Conservation (phyloP, 1,284 basidiomycete species). For the Cutaneotrichosporon curvatum region DNA sequence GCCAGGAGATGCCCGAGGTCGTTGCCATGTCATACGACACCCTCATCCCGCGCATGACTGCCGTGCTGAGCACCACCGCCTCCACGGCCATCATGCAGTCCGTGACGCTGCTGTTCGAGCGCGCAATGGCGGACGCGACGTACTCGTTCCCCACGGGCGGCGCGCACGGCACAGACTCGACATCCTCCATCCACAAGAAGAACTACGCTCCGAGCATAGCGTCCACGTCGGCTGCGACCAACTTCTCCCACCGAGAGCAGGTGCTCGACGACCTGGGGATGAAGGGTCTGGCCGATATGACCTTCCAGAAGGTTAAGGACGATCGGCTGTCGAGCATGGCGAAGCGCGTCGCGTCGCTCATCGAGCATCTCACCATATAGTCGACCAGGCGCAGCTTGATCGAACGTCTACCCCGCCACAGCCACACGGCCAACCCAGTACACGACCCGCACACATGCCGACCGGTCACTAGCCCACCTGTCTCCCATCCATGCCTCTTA, state of each 20-base stretch:
- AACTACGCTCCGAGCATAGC: conserved; percentile 17
- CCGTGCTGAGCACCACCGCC: conserved; percentile 65
- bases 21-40: conserved; percentile 72
- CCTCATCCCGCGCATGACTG: conserved; percentile 68
- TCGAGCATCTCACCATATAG: conserved; percentile 32
- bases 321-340: conserved; percentile 33
- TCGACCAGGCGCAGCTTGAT: too few species aligned
- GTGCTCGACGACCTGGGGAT: conserved; percentile 42
- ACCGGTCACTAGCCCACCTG: too few species aligned
- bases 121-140: conserved; percentile 31
- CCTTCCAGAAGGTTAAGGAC: conserved; percentile 29
- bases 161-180: conserved; percentile 10
- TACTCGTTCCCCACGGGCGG: conserved; percentile 31
- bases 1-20: conserved; percentile 61
- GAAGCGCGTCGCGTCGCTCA: conserved; percentile 37
- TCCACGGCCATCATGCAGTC: conserved; percentile 64
- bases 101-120: conserved; percentile 62
- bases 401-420: background rate
- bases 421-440: too few species aligned
- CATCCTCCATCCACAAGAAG: conserved; percentile 20
- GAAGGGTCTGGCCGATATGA: conserved; percentile 37
- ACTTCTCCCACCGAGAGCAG: conserved; percentile 20
- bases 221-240: conserved; percentile 4
- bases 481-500: too few species aligned
- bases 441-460: too few species aligned